phyloP scores from a whole-genome alignment of 2,329 filamentous ascomycete species.

The Colletotrichum somersetense region DNA sequence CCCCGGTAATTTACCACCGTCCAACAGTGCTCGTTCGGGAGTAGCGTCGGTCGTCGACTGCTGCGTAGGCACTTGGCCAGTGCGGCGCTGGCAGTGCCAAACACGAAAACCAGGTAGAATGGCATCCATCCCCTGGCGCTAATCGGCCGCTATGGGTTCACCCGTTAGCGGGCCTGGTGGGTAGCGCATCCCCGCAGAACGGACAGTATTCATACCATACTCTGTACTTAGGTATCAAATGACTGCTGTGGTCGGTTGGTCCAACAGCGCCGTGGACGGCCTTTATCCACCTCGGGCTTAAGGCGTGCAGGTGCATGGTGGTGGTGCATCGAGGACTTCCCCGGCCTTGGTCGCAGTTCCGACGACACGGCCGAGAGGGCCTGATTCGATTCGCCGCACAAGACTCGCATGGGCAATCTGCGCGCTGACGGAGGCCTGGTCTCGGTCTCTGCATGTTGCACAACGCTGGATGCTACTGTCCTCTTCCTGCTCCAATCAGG shows the following conservation, averaged over 20 bases:
- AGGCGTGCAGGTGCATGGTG: slow-evolving; percentile 31
- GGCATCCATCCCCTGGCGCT: slow-evolving; percentile 11
- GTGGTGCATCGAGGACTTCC: slow-evolving; percentile 25
- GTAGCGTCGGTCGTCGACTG: not conserved
- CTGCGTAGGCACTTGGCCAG: too few relatives aligned
- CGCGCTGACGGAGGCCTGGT: slow-evolving; percentile 16
- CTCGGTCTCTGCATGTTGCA: slow-evolving; percentile 15
- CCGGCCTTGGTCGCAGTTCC: slow-evolving; percentile 28
- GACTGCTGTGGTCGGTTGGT: too few relatives aligned
- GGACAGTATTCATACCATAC: too few relatives aligned
- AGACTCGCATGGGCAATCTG: slow-evolving; percentile 34
- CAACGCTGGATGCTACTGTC: not conserved
- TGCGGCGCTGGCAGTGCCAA: too few relatives aligned
- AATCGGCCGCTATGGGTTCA: slow-evolving; percentile 40
- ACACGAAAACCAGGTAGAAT: too few relatives aligned
- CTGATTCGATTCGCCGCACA: slow-evolving; percentile 35
- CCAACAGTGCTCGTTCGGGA: slow-evolving; percentile 12
- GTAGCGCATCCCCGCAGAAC: slow-evolving; percentile 15
- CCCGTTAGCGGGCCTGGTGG: slow-evolving; percentile 32
- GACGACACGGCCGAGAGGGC: slow-evolving; percentile 11
- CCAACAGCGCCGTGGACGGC: not conserved
- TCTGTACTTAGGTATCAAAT: too few relatives aligned
- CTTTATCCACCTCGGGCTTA: slow-evolving; percentile 21
- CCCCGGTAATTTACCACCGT: slow-evolving; percentile 5
- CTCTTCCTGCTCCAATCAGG: not conserved